phyloP scores from a whole-genome alignment of 2,329 filamentous ascomycete genomes.

The Diplodia seriata region DNA sequence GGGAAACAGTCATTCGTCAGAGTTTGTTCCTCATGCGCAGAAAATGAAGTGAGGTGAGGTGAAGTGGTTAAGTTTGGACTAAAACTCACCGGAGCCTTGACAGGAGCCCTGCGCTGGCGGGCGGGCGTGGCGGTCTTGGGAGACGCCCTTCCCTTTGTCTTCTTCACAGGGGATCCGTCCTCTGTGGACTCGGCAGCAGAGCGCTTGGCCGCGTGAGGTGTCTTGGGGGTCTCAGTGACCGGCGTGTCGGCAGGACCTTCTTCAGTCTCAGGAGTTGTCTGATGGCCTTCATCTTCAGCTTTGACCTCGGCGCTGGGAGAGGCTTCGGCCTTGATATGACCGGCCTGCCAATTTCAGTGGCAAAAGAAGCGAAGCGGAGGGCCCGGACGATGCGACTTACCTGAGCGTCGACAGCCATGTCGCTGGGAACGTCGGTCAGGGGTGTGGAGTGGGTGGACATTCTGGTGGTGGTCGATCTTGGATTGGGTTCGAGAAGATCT shows the following conservation, averaged over 20 bases:
- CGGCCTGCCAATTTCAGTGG: neutral
- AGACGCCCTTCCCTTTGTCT: conserved; percentile 22
- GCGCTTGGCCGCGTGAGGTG: conserved; percentile 9
- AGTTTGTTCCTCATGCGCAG: neutral
- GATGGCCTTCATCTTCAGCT: neutral
- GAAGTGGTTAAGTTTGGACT: too few relatives aligned
- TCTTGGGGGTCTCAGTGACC: neutral
- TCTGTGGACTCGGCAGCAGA: neutral
- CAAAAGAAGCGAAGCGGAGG: neutral
- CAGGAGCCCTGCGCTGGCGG: conserved; percentile 29
- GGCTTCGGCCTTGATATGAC: neutral
- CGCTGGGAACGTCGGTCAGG: conserved; percentile 4
- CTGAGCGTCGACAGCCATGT: neutral
- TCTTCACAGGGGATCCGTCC: conserved; percentile 7
- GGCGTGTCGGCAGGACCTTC: neutral
- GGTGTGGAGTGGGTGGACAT: conserved; percentile 3
- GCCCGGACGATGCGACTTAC: neutral
- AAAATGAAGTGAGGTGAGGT: neutral
- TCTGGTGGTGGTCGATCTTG: neutral
- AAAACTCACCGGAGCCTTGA: conserved; percentile 3
- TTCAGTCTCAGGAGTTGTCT: neutral
- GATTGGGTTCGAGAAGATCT: neutral
- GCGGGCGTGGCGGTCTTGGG: neutral
- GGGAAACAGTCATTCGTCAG: neutral
- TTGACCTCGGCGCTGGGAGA: neutral